Evolutionary conservation across 1,284 basidiomycete species (phyloP).

Genomic region (Trichosporon coremiiforme): DNA sequence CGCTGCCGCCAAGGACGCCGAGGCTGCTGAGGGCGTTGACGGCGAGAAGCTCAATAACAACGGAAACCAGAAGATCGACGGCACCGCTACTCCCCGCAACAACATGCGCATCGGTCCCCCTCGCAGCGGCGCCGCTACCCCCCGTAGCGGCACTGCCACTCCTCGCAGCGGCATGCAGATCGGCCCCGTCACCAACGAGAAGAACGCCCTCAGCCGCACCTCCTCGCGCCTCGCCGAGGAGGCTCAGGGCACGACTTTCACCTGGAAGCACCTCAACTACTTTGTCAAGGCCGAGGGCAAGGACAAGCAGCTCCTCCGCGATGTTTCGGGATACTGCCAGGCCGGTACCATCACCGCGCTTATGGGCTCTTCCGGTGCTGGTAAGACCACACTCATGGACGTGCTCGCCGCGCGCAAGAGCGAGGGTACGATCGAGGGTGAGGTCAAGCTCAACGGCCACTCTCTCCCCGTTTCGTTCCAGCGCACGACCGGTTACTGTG

Average conservation of each 20-base stretch:
- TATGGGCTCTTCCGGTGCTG: constrained; percentile 57
- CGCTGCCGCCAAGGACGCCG: constrained; percentile 33
- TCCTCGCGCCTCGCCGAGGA: background rate
- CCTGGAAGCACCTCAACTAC: constrained; percentile 59
- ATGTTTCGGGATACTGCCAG: constrained; percentile 60
- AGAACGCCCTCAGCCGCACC: constrained; percentile 8
- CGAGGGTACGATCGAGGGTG: constrained; percentile 52
- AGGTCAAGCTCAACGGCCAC: constrained; percentile 59
- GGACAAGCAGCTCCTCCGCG: constrained; percentile 56
- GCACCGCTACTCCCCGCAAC: background rate
- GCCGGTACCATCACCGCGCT: constrained; percentile 60
- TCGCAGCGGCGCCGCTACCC: constrained; percentile 18
- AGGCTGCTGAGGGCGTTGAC: constrained; percentile 31
- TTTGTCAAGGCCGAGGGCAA: constrained; percentile 54
- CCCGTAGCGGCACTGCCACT: constrained; percentile 17
- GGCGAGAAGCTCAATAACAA: constrained; percentile 22
- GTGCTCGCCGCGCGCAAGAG: constrained; percentile 58
- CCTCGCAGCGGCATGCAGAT: background rate
- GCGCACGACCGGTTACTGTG: constrained; percentile 59
- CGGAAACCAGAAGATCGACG: constrained; percentile 16
- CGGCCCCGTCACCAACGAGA: background rate
- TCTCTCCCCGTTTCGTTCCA: constrained; percentile 59
- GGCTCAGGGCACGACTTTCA: constrained; percentile 44
- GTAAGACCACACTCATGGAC: constrained; percentile 58
- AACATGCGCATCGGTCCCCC: constrained; percentile 1